These are phyloP conservation scores for Flaveria sonorensis DNA, from an alignment of 129 eudicot species.

Conservation along the genomic window DNA sequence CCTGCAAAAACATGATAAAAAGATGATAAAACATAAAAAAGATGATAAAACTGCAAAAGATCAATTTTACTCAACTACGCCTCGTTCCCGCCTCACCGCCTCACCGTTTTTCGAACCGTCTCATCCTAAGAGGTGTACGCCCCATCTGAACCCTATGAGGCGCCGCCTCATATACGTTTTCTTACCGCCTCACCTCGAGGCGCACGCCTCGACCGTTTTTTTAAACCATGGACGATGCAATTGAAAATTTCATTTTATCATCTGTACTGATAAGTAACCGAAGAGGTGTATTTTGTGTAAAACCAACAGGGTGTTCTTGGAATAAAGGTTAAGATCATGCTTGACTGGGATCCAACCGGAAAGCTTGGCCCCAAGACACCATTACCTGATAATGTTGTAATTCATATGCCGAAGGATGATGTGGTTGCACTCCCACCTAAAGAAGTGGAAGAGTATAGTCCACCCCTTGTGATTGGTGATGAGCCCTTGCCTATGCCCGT, in stretches of 20 bases:
- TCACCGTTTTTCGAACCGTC: no score
- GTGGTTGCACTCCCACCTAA: constrained; percentile 32
- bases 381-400: constrained; percentile 54
- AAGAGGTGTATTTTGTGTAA: not conserved
- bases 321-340: constrained; percentile 68
- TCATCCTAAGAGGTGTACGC: no score
- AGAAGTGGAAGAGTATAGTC: constrained; percentile 41
- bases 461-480: constrained; percentile 35
- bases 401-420: constrained; percentile 53
- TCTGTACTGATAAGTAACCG: not conserved
- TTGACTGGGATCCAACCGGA: constrained; percentile 66
- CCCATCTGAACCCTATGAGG: no score
- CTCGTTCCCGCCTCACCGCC: no score
- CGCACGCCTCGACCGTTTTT: no score
- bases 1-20: no score
- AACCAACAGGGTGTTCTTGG: constrained; percentile 65
- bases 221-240: no score
- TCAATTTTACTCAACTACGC: no score
- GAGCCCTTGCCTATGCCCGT: constrained; percentile 39
- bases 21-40: no score
- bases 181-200: no score
- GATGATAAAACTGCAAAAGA: no score
- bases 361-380: constrained; percentile 69
- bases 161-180: no score
- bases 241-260: not conserved